Evolutionary conservation across 1,284 basidiomycete genomes (phyloP).

Genomic region (Moesziomyces antarcticus): DNA sequence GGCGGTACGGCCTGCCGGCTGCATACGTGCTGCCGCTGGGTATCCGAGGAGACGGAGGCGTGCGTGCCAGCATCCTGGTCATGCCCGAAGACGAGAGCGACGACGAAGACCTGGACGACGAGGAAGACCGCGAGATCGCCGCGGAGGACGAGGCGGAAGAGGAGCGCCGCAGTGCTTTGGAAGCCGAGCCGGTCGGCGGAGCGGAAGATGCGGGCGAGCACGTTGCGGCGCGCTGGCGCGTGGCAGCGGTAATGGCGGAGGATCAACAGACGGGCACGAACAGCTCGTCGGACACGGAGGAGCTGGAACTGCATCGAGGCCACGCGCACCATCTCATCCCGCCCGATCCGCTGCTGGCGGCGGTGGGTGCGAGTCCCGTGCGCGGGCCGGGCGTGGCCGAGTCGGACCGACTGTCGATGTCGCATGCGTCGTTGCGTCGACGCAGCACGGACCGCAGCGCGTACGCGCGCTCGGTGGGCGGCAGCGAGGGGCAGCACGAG

Average conservation of each 20-base stretch:
- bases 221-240: neutral
- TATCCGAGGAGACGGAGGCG: conserved; percentile 55
- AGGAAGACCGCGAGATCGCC: conserved; percentile 41
- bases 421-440: conserved; percentile 20
- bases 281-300: conserved; percentile 29
- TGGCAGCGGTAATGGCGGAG: neutral
- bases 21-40: conserved; percentile 58
- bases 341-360: conserved; percentile 45
- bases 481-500: conserved; percentile 8
- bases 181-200: conserved; percentile 7
- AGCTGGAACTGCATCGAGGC: conserved; percentile 3
- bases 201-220: neutral
- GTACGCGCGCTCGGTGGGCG: conserved; percentile 27
- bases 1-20: conserved; percentile 46
- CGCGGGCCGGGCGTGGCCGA: conserved; percentile 24
- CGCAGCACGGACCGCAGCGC: conserved; percentile 27
- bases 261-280: conserved; percentile 33
- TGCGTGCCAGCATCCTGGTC: conserved; percentile 54
- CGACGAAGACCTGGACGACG: conserved; percentile 22
- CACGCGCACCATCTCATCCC: conserved; percentile 20
- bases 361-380: conserved; percentile 31
- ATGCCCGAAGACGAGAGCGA: conserved; percentile 52
- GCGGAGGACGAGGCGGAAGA: conserved; percentile 36
- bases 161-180: conserved; percentile 10
- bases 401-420: conserved; percentile 30